Conservation (phyloP, 306 rosid species). For the Alnus rubra region DNA sequence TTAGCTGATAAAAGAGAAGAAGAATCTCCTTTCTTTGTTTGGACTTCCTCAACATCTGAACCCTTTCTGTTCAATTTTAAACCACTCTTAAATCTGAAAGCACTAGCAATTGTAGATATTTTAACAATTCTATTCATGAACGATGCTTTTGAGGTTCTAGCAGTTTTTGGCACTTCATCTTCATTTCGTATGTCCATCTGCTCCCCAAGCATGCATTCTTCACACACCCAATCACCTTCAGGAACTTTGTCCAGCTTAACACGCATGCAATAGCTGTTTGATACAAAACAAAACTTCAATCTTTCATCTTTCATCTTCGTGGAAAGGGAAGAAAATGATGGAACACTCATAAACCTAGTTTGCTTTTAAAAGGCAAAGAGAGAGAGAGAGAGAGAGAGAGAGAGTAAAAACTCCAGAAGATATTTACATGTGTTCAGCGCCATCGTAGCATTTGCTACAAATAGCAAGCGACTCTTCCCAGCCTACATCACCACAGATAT, state of each 20-base stretch:
- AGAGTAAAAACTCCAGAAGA: constrained; percentile 6
- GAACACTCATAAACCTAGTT: not conserved
- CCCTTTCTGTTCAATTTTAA: constrained; percentile 1
- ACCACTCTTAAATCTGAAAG: constrained; percentile 16
- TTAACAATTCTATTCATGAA: not conserved
- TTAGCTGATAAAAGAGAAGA: constrained; percentile 6
- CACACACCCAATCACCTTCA: constrained; percentile 35
- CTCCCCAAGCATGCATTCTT: constrained; percentile 32
- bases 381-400: not conserved
- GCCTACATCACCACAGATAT: constrained; percentile 39
- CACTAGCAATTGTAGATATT: not conserved
- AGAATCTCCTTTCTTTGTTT: constrained; percentile 6
- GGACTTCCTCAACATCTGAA: not conserved
- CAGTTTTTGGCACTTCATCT: not conserved
- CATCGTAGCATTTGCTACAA: constrained; percentile 38
- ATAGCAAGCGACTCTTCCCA: constrained; percentile 14
- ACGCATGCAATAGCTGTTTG: constrained; percentile 40
- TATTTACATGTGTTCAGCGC: constrained; percentile 46
- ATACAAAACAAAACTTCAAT: constrained; percentile 25
- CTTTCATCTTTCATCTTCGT: constrained; percentile 14
- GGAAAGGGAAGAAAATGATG: not conserved
- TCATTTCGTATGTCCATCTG: constrained; percentile 16
- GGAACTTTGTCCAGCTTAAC: constrained; percentile 22
- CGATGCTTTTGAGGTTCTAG: too few relatives aligned
- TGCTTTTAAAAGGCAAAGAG: not conserved